These are phyloP conservation scores for Fraxinus angustifolia DNA, from an alignment of 305 asterid species.

Conservation along the genomic window DNA sequence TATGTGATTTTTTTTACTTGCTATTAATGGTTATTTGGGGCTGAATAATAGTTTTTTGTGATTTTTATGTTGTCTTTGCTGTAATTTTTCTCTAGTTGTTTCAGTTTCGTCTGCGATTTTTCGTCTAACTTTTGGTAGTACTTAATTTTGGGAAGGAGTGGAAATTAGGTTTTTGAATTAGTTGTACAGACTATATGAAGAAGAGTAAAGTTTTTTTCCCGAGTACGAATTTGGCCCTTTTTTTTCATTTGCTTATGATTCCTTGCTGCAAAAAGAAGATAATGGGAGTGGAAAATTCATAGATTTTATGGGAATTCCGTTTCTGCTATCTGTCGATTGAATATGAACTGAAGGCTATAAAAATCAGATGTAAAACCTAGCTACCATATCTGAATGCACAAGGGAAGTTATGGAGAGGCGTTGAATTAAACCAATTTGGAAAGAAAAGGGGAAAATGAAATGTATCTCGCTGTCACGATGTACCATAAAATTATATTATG, in stretches of 20 bases:
- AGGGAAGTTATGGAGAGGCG: not conserved
- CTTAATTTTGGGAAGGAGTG: not conserved
- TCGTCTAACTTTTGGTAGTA: not conserved
- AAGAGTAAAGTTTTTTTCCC: not conserved
- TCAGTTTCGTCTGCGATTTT: not conserved
- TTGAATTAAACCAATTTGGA: not conserved
- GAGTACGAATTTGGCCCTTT: not conserved
- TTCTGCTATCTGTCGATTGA: not conserved
- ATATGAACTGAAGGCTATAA: not conserved
- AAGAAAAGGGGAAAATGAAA: not conserved
- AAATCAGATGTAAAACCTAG: not conserved
- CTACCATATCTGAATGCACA: not conserved
- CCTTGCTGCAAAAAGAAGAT: not conserved
- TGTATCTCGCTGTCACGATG: not conserved
- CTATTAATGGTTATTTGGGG: not conserved
- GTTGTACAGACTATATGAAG: not conserved
- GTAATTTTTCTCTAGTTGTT: not conserved
- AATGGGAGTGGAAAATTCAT: not conserved
- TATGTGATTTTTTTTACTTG: not conserved
- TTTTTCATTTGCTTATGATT: not conserved
- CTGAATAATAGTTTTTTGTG: not conserved
- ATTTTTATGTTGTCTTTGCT: not conserved
- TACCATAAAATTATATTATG: not conserved
- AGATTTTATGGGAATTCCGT: not conserved
- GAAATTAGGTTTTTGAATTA: not conserved